Evolutionary conservation across 495 filamentous ascomycete species (phyloP), one percentile per base, ranked within the genome.

Genomic region (Trichoderma orchidacearum): DNA sequence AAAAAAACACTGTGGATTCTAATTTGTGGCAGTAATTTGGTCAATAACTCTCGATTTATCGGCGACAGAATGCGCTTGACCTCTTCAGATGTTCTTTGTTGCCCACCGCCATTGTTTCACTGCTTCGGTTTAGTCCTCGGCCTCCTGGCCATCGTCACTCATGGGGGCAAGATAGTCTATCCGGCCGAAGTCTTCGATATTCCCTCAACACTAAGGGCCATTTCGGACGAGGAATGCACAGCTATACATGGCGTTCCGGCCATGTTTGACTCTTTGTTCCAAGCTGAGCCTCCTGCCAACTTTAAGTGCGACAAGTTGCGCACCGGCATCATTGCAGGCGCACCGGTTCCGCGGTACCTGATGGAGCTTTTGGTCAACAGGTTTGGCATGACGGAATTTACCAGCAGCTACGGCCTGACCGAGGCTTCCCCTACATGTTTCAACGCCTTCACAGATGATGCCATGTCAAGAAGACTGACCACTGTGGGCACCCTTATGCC

Each of bases 111-210:
- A 0, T 71, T 87, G 0, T 88, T 86, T 69, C 85, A 87, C 68
- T 87, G 85, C 72, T 88, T 88, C 63, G 84, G 84, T 13, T 76
- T 88, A 27, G 83, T 86, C 23, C 75, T 88, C 17, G 85, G 85
- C 7, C 75, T 88, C 60, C 74, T 86, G 61, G 77, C 84, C 0
- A 77, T 80, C 31, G 66, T 86, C 38, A 85, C 83, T 0, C 83
- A 86, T 64, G 84, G 84, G 32, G 74, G 78, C 48, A 84, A 80
- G 60, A 80, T 85, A 57, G 75, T 86, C 30, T 84, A 84, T 62
- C 83, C 85, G 4, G 72, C 75, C 54, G 81, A 84, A 58, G 76
- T 79, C 2, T 88, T 88, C 60, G 79, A 84, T 59, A 70, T 83
- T 6, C 62, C 68, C 15, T 79, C 80, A 0, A 79, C 79, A 0